Evolutionary conservation across 1,284 basidiomycete species (phyloP), one percentile per base, ranked within the genome.

Genomic region (Dichomitus squalens): DNA sequence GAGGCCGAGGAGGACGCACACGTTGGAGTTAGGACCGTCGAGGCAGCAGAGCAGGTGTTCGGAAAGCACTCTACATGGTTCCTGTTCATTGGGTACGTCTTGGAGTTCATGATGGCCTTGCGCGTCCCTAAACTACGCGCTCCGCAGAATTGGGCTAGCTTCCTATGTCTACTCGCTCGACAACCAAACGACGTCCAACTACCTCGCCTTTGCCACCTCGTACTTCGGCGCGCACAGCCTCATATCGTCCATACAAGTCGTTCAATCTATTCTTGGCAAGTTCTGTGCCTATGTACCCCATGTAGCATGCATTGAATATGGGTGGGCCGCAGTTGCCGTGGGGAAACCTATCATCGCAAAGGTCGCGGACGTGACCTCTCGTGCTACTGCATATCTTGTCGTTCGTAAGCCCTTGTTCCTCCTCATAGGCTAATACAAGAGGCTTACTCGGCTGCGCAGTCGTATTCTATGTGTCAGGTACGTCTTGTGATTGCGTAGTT

Each of bases 261-360:
- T 79, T 9, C 85, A 82, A 69, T 77, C 78, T 35, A 82, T 84
- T 60, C 86, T 90, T 59, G 69, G 80, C 86, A 54, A n/a, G 67
- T 49, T 5, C 9, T 40, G 11, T 23, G 51, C 20, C 23, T 73
- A 80, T 7, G 60, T 78, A 79, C 31, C 75, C 76, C 21, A 12
- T 81, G 23, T 79, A 79, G 57, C 84, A 86, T 59, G 76, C 49
- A 35, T 34, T 18, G 18, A 27, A 20, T 11, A 33, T 40, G 39
- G 7, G 51, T 20, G 7, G 29, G 27, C 8, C 20, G 8, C 43
- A 77, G 74, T 86, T 58, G 85, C 85, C 23, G 79, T 86, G 36
- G 83, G 89, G 21, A 93, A 93, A 73, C 92, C 92, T 1, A 79
- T 92, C 46, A 86, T 92, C 64, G 92, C 91, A 2, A 93, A 92